Percentiles rank a stretch among this genome's conserved stretches.
phyloP scores from a whole-genome alignment of 495 filamentous ascomycete species.

The Amorphotheca resinae region DNA sequence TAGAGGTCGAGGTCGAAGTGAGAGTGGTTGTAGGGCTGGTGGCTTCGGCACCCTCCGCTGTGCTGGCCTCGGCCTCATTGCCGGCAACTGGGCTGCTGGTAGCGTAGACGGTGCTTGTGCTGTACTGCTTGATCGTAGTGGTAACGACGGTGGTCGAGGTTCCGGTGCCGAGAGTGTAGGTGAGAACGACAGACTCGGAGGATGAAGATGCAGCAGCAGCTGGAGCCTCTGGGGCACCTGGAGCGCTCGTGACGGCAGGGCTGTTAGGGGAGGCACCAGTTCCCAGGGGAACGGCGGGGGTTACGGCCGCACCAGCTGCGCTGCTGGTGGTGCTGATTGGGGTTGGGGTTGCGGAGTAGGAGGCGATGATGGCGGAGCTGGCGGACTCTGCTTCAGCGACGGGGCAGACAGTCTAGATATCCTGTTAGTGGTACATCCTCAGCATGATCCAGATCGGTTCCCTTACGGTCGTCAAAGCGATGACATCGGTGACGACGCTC shows the following conservation, averaged over 20 bases:
- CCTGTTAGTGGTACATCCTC: conserved; percentile 1
- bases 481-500: conserved; percentile 20
- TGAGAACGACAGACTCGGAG: conserved; percentile 9
- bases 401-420: conserved; percentile 21
- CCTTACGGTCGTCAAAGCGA: conserved; percentile 20
- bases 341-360: conserved; percentile 7
- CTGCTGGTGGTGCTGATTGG: conserved; percentile 6
- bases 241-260: conserved; percentile 1
- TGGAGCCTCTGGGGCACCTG: background rate
- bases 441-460: background rate
- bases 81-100: conserved; percentile 4
- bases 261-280: conserved; percentile 7
- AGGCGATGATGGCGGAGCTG: conserved; percentile 11
- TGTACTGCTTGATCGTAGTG: conserved; percentile 41
- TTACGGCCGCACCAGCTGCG: background rate
- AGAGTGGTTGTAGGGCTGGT: conserved; percentile 17
- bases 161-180: conserved; percentile 33
- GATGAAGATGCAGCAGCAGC: background rate
- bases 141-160: conserved; percentile 42
- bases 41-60: background rate
- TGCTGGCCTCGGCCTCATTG: background rate
- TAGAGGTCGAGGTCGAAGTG: conserved; percentile 17
- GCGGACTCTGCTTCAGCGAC: conserved; percentile 16
- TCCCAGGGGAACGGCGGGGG: conserved; percentile 5
- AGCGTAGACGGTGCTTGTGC: conserved; percentile 18